Base-by-base conservation (phyloP, 805 yeast species). In the Candida suzukii region DNA sequence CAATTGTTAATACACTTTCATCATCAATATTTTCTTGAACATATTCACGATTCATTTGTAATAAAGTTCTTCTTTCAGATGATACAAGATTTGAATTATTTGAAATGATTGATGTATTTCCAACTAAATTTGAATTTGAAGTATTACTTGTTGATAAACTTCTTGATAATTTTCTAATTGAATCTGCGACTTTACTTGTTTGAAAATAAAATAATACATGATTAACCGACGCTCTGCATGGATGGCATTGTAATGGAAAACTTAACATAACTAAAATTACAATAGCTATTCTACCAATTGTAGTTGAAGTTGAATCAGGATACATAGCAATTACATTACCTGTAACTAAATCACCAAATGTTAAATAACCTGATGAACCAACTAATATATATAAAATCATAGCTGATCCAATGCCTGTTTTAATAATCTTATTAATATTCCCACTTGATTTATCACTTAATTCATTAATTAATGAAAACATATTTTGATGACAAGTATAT, bases 401-500 rank as follows among this genome's bases (percentile, higher is more conserved):
- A 1, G 96, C 85, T 4, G 75, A 58, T 1, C 73, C 67, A 45
- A 88, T 74, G 1, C 90, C 78, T 9, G 63, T 47, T 17, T 60
- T 45, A 19, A 81, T 73, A 30, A 86, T 69, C 17, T 53, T 60
- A 42, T 68, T 63, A 45, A 79, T 66, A 27, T 64, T 66, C 7
- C 55, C 44, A n/a, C 74, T 63, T 0, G 83, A 64, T 46, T 71
- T 73, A 49, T 78, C 78, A 25, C 60, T 62, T 24, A 90, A 72
- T 63, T 91, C 98, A 53, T 90, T 91, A 41, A 88, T 75, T 41
- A 90, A 76, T 1, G 95, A 78, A 53, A 87, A 88, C 88, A 87
- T 87, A 63, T 91, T 91, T 60, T 91, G 97, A 56, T 91, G 97
- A 53, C 97, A 93, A 0, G 98, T 91, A 62, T 80, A 91, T 0